Percentiles rank a stretch among this genome's conserved stretches.
Evolutionary conservation across 352 stramenopile genomes (phyloP).

Genomic region (Pythium aquatile): DNA sequence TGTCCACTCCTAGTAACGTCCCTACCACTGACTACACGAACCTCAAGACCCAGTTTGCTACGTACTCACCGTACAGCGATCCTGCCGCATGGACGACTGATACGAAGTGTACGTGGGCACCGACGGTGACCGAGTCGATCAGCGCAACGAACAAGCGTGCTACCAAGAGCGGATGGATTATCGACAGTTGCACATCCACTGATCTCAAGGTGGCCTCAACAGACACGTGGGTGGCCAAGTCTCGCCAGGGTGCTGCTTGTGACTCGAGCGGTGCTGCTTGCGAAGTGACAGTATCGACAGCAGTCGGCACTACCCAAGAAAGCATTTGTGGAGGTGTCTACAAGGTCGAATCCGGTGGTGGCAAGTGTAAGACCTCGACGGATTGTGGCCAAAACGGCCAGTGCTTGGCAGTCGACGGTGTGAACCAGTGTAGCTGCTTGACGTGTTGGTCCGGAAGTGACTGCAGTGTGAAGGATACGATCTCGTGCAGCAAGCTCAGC

Average conservation of each 20-base stretch:
- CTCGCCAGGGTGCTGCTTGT: conserved; percentile 71
- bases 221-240: conserved; percentile 73
- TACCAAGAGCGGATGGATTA: conserved; percentile 59
- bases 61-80: conserved; percentile 56
- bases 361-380: conserved; percentile 55
- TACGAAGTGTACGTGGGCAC: conserved; percentile 66
- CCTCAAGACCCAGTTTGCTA: conserved; percentile 64
- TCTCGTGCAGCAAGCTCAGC: conserved; percentile 56
- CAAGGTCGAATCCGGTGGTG: conserved; percentile 59
- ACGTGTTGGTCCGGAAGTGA: conserved; percentile 76
- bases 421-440: conserved; percentile 67
- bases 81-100: conserved; percentile 51
- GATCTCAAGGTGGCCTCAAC: conserved; percentile 53
- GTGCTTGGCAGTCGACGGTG: conserved; percentile 59
- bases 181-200: conserved; percentile 50
- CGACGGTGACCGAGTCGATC: conserved; percentile 52
- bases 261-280: conserved; percentile 58
- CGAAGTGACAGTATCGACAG: conserved; percentile 51
- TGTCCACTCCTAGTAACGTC: conserved; percentile 59
- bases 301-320: conserved; percentile 69
- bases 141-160: conserved; percentile 56
- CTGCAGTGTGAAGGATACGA: conserved; percentile 78
- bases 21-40: conserved; percentile 68
- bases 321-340: conserved; percentile 68
- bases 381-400: conserved; percentile 79